Percentiles rank a stretch among this genome's conserved stretches.
Evolutionary conservation across 352 stramenopile genomes (phyloP).

Genomic region (Thalassiosira pacifica): DNA sequence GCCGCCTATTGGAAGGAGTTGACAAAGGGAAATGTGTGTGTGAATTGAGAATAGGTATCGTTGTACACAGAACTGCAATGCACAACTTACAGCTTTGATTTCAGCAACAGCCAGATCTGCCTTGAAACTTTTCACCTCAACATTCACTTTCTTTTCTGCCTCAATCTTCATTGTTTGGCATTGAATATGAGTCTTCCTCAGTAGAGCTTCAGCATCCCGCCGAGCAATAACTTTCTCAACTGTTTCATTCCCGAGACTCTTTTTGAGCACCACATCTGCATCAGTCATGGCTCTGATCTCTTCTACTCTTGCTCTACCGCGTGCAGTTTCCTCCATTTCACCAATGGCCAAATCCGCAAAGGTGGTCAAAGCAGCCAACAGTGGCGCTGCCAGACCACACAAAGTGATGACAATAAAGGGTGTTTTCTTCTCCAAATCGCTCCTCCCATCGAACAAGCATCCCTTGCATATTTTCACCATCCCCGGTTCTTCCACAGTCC

Average conservation of each 20-base stretch:
- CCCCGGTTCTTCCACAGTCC: constrained; percentile 40
- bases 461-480: constrained; percentile 53
- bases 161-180: constrained; percentile 61
- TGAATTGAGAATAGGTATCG: too few relatives aligned
- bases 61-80: too few relatives aligned
- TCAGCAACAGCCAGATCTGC: constrained; percentile 47
- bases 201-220: constrained; percentile 40
- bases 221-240: constrained; percentile 53
- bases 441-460: constrained; percentile 57
- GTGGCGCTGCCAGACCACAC: constrained; percentile 49
- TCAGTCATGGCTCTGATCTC: constrained; percentile 55
- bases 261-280: constrained; percentile 55
- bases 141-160: constrained; percentile 43
- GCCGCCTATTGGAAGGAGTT: constrained; percentile 28
- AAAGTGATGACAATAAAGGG: constrained; percentile 62
- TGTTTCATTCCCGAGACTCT: constrained; percentile 38
- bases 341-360: constrained; percentile 71
- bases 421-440: constrained; percentile 54
- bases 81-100: constrained; percentile 47
- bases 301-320: constrained; percentile 40
- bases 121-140: constrained; percentile 47
- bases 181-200: constrained; percentile 58
- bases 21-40: background rate
- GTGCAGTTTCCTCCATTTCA: constrained; percentile 75
- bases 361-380: constrained; percentile 57